phyloP scores from a whole-genome alignment of 2,329 filamentous ascomycete genomes.

The Emmonsiellopsis sp. region DNA sequence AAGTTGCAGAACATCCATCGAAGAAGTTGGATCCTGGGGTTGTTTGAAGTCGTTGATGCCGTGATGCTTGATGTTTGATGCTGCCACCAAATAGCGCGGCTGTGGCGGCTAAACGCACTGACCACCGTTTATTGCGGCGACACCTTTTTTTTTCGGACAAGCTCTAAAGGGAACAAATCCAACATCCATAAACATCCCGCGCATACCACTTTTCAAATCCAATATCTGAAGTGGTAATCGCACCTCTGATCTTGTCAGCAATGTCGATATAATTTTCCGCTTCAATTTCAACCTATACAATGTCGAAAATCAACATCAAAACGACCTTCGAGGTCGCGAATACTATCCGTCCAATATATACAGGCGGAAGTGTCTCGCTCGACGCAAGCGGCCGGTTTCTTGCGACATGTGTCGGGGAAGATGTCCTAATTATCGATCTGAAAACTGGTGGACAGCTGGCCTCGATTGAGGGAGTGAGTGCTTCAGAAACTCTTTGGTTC shows the following conservation, averaged over 20 bases:
- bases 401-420: slow-evolving; percentile 83
- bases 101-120: slow-evolving; percentile 17
- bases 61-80: background rate
- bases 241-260: background rate
- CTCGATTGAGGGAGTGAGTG: slow-evolving; percentile 72
- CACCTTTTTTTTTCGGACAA: slow-evolving; percentile 8
- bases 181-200: background rate
- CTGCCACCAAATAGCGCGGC: slow-evolving; percentile 2
- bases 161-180: background rate
- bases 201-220: background rate
- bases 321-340: slow-evolving; percentile 81
- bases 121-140: slow-evolving; percentile 21
- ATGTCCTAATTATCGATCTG: slow-evolving; percentile 78
- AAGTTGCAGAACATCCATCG: background rate
- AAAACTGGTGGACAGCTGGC: slow-evolving; percentile 73
- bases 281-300: slow-evolving; percentile 9
- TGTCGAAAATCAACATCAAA: slow-evolving; percentile 53
- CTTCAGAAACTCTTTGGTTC: slow-evolving; percentile 13
- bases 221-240: background rate
- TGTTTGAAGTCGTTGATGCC: background rate
- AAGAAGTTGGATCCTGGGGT: background rate
- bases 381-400: slow-evolving; percentile 73
- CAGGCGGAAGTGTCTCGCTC: slow-evolving; percentile 76
- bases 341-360: slow-evolving; percentile 87
- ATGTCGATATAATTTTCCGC: background rate